Evolutionary conservation across 305 asterid genomes (phyloP).

Genomic region (Ilex paraguariensis): DNA sequence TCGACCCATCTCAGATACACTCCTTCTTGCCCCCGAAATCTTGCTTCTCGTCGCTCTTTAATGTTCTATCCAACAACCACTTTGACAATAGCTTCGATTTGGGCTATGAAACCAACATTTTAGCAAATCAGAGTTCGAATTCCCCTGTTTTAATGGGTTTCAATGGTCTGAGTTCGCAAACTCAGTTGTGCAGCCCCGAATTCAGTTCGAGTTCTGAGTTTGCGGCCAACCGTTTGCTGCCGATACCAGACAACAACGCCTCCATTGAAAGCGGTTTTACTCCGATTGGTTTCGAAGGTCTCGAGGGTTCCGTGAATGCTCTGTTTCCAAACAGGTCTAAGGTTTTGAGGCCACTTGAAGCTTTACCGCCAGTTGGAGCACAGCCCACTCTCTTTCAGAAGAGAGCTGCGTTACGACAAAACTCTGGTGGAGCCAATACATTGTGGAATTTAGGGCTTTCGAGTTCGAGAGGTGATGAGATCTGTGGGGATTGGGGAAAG

Average conservation of each 20-base stretch:
- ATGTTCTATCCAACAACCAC: slow-evolving; percentile 4
- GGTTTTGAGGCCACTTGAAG: slow-evolving; percentile 33
- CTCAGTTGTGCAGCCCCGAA: slow-evolving; percentile 10
- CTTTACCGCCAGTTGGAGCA: slow-evolving; percentile 26
- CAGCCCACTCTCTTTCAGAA: slow-evolving; percentile 41
- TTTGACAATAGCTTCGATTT: slow-evolving; percentile 39
- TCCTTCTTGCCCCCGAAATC: slow-evolving; percentile 31
- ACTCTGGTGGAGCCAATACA: slow-evolving; percentile 6
- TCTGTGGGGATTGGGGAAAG: too few species aligned
- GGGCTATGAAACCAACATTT: slow-evolving; percentile 23
- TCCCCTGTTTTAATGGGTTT: slow-evolving; percentile 25
- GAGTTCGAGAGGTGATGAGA: slow-evolving; percentile 3
- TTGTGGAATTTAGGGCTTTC: slow-evolving; percentile 17
- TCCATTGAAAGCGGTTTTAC: slow-evolving; percentile 20
- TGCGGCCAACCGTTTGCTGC: slow-evolving; percentile 19
- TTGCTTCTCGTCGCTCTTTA: slow-evolving; percentile 22
- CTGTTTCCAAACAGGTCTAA: slow-evolving; percentile 25
- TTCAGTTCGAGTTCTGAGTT: slow-evolving; percentile 13
- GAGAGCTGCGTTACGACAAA: slow-evolving; percentile 43
- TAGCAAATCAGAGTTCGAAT: slow-evolving; percentile 17
- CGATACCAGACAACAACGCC: slow-evolving; percentile 17
- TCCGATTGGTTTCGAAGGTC: slow-evolving; percentile 22
- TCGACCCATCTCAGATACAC: slow-evolving; percentile 21
- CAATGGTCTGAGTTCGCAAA: slow-evolving; percentile 23
- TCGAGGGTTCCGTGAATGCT: slow-evolving; percentile 12